Base-by-base conservation (phyloP, 768 basidiomycete genomes). In the Boletellus ananas region DNA sequence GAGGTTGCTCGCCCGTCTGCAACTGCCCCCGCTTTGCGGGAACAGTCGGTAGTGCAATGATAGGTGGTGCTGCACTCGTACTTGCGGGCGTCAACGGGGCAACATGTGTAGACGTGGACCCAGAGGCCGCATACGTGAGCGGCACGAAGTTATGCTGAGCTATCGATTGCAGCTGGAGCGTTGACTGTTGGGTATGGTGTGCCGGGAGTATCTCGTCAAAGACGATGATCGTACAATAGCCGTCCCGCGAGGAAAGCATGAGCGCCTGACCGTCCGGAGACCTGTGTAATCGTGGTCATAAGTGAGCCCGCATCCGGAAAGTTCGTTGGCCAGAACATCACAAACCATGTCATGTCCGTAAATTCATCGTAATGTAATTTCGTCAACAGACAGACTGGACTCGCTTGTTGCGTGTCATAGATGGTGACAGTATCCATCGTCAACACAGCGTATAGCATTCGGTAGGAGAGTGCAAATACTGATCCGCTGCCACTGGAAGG, bases 331-430 rank as follows among this genome's bases (percentile, higher is more conserved):
- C 33, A 31, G 36, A 40, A 45, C 34, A 29, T 29, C 18, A 75
- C 90, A 36, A 60, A 97, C 96, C 96, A 99, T 36, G 87, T 83
- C 70, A 96, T 76, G 71, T 99, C 96, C 7, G 96, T 98, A 64
- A 98, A 98, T 61, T 95, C 92, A 54, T 95, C 93, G 66, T 96
- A 98, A 70, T 99, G 96, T 54, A 98, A 71, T 61, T 94, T 95
- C 25, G 88, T 91, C 56, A 99, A 79, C 59, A 98, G 72, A 61
- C 92, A 93, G 45, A 97, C 79, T 0, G 96, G 96, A 3, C 86
- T 82, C 1, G 90, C 80, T 72, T 98, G 95, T 70, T 98, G 96
- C 4, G 94, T 98, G 65, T 99, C 96, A 64, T 99, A 94, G 45
- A 99, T 85, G 23, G 89, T 79, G 39, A 99, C 83, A 0, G 91